Percentiles rank a stretch among this genome's conserved stretches.
These are phyloP conservation scores for Eimeria acervulina DNA, from an alignment of 169 alveolate genomes.

Conservation along the genomic window DNA sequence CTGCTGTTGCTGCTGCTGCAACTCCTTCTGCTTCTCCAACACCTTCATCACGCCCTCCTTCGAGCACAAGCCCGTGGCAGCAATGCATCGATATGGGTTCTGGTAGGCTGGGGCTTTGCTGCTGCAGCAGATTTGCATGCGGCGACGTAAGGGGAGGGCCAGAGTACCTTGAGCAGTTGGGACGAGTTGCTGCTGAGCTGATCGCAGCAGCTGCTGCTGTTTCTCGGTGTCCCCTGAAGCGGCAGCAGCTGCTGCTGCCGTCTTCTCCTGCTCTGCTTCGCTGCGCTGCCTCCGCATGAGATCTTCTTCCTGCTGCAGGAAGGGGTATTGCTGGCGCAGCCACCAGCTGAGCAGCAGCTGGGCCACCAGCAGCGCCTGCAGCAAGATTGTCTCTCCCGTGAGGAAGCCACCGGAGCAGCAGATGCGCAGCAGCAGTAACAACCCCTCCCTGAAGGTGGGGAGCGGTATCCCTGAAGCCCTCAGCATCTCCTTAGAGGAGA, in stretches of 20 bases:
- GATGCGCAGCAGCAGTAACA: constrained; percentile 72
- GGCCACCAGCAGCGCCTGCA: constrained; percentile 76
- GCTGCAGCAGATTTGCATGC: constrained; percentile 76
- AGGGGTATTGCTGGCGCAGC: constrained; percentile 77
- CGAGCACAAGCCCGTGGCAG: constrained; percentile 66
- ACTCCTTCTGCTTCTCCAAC: constrained; percentile 64
- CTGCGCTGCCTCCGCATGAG: constrained; percentile 70
- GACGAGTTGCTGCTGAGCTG: constrained; percentile 44
- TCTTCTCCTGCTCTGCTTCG: constrained; percentile 51
- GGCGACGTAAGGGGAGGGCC: constrained; percentile 73
- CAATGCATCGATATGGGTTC: constrained; percentile 63
- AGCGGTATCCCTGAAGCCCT: constrained; percentile 80
- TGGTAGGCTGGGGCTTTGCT: constrained; percentile 68
- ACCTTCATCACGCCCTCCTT: constrained; percentile 69
- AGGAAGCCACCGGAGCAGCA: constrained; percentile 72
- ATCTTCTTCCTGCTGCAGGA: constrained; percentile 73
- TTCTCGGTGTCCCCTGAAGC: constrained; percentile 66
- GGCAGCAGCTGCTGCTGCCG: constrained; percentile 69
- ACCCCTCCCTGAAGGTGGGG: constrained; percentile 77
- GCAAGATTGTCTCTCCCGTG: constrained; percentile 66
- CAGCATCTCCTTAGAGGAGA: constrained; percentile 84
- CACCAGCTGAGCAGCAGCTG: constrained; percentile 80
- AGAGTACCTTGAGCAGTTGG: constrained; percentile 57
- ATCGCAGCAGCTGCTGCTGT: constrained; percentile 69
- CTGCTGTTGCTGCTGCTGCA: constrained; percentile 69